phyloP scores from a whole-genome alignment of 495 filamentous ascomycete species.

The Neurospora hispaniola region DNA sequence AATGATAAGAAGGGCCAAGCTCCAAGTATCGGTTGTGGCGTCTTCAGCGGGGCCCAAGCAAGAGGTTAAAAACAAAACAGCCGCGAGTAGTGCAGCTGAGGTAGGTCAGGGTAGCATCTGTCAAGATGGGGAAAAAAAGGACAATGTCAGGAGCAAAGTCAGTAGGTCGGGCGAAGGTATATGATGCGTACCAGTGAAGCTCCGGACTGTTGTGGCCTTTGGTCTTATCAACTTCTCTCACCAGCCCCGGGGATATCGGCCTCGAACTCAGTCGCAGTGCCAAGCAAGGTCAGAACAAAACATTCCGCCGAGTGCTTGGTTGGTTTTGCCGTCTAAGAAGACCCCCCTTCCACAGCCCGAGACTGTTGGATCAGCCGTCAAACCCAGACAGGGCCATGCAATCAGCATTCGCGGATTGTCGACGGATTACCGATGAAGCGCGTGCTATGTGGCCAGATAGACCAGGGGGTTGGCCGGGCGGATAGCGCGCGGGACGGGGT shows the following conservation, averaged over 20 bases:
- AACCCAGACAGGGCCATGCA: neutral
- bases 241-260: neutral
- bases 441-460: neutral
- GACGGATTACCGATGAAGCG: neutral
- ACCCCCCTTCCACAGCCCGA: neutral
- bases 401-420: neutral
- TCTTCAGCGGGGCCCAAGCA: neutral
- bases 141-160: neutral
- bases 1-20: neutral
- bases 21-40: neutral
- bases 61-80: neutral
- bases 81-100: neutral
- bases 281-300: neutral
- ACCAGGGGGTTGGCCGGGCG: neutral
- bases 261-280: neutral
- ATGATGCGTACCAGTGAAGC: neutral
- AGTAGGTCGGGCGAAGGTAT: neutral
- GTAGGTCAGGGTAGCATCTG: neutral
- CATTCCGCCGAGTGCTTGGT: neutral
- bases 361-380: neutral
- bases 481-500: slow-evolving; percentile 1
- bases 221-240: neutral
- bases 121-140: neutral
- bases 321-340: neutral
- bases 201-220: neutral